Base-by-base conservation (phyloP, 148 eudicot species). In the Vaccinium myrtillus region DNA sequence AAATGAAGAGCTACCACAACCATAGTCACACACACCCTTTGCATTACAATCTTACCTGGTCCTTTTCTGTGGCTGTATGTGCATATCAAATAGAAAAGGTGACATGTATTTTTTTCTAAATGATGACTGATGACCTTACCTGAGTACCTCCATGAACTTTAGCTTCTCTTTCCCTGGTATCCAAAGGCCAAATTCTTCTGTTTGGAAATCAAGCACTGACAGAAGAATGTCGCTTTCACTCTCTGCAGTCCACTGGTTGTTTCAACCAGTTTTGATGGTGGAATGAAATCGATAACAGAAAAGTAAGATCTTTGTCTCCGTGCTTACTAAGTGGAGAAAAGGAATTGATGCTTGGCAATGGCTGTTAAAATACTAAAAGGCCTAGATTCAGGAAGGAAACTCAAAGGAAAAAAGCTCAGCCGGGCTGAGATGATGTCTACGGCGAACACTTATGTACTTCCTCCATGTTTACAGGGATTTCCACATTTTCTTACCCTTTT, bases 271-370 rank as follows among this genome's bases (percentile, higher is more conserved):
- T 71, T 67, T 65, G 14, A 25, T 55, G 58, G 87, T 56, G 80
- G 83, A 70, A 85, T 46, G 21, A 14, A 51, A 43, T 74, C 6
- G 11, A 50, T 70, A 58, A 80, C 63, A 85, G 75, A 25, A 58
- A 76, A 18, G 27, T 83, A 58, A 67, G 82, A 84, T 69, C 78
- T 53, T 69, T 67, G 70, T 55, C 55, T 70, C 16, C 27, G 78
- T 80, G 83, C 80, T 79, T 18, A 65, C 48, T 50, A 23, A 85
- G 84, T 85, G 84, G 84, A 55, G 78, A 75, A 74, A 85, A 81
- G 81, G 84, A 75, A 81, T 21, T 30, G 19, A 63, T 75, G 51
- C 67, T 61, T 6, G 75, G 65, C 81, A 19, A 85, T 75, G 54
- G 84, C 75, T 75, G 77, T 74, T 65, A 46, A 85, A 81, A 75